Evolutionary conservation across 176 grass and related monocot genomes (phyloP).

Genomic region (Musa acuminata): DNA sequence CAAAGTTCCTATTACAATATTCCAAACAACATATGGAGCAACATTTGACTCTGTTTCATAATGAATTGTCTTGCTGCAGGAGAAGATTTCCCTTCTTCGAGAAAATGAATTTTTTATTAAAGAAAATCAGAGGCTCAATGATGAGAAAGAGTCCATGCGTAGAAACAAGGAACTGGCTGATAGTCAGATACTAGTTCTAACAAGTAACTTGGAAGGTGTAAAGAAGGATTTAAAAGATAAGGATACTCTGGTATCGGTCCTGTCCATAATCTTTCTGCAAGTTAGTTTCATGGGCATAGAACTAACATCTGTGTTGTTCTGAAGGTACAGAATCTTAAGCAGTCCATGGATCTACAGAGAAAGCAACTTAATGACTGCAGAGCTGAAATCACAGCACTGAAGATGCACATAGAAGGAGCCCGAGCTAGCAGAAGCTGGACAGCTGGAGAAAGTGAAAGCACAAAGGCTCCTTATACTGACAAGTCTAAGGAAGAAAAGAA

Average conservation of each 20-base stretch:
- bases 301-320: constrained; percentile 23
- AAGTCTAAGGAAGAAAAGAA: constrained; percentile 30
- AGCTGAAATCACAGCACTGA: constrained; percentile 90
- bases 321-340: constrained; percentile 88
- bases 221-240: constrained; percentile 82
- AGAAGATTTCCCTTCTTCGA: constrained; percentile 75
- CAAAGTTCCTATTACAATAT: not conserved
- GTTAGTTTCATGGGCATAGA: constrained; percentile 18
- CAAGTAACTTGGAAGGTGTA: constrained; percentile 61
- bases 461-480: constrained; percentile 26
- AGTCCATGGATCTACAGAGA: constrained; percentile 64
- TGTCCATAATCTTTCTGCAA: not conserved
- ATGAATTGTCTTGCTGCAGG: constrained; percentile 32
- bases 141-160: constrained; percentile 54
- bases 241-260: constrained; percentile 62
- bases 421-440: constrained; percentile 52
- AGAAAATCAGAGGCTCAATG: constrained; percentile 58
- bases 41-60: constrained; percentile 6
- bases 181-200: constrained; percentile 50
- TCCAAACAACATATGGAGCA: not conserved
- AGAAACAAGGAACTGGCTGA: constrained; percentile 59
- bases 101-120: constrained; percentile 73
- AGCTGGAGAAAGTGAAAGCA: constrained; percentile 29
- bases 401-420: constrained; percentile 93
- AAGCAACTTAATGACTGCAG: constrained; percentile 81